Evolutionary conservation across 2,329 filamentous ascomycete species (phyloP).

Genomic region (Thelonectria olida): DNA sequence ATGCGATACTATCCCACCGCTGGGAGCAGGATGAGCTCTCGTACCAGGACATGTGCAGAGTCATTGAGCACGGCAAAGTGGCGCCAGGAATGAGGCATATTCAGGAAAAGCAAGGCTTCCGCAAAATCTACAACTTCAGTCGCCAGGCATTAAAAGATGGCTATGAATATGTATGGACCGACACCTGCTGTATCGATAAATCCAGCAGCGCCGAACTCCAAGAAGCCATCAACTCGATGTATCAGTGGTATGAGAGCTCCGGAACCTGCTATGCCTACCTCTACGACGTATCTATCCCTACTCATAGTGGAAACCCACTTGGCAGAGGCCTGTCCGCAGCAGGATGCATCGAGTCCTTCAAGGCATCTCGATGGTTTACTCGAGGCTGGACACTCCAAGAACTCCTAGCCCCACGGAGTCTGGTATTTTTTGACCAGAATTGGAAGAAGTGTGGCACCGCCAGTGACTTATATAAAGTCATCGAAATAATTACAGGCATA

Average conservation of each 20-base stretch:
- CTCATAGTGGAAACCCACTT: neutral
- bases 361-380: neutral
- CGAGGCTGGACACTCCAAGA: neutral
- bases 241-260: constrained; percentile 26
- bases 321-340: neutral
- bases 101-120: constrained; percentile 5
- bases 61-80: neutral
- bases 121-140: constrained; percentile 17
- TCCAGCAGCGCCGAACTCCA: constrained; percentile 22
- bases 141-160: constrained; percentile 17
- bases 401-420: neutral
- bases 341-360: neutral
- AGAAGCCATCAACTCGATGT: constrained; percentile 31
- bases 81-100: neutral
- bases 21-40: neutral
- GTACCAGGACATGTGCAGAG: neutral
- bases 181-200: constrained; percentile 32
- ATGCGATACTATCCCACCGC: constrained; percentile 5
- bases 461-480: neutral
- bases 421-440: neutral
- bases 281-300: constrained; percentile 25
- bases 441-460: neutral
- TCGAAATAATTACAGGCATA: neutral
- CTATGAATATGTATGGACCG: constrained; percentile 26
- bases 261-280: constrained; percentile 20